Evolutionary conservation across 306 rosid species (phyloP), one percentile per base, ranked within the genome.

Genomic region (Castanea crenata): DNA sequence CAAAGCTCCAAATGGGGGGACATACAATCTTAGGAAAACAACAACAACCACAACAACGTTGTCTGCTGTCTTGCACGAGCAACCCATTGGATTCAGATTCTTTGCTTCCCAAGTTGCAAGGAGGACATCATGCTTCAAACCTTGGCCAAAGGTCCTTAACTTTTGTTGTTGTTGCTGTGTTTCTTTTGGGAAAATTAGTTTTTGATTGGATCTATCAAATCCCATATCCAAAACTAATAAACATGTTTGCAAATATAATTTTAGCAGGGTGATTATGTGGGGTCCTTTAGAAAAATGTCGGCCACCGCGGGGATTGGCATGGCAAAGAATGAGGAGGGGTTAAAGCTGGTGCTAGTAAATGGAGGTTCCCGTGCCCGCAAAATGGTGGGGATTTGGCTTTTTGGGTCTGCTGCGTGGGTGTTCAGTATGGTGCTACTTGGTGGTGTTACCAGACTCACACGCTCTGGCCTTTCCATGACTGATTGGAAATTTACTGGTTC

Each of bases 391-490:
- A 87, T 89, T 74, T 94, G 99, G 99, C 93, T 94, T 73, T 94
- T 94, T 71, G 84, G 93, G 58, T 92, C 97, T 5, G 95, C 99
- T 1, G 91, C 93, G 1, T 94, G 97, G 99, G 99, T 94, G 62
- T 92, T 91, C 79, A 92, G 95, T 83, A 92, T 92, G 97, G 97
- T 94, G 63, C 49, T 94, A 23, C 97, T 94, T 38, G 99, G 99
- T 6, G 97, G 99, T 73, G 75, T 91, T 65, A 94, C 97, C 20
- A 82, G 97, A 75, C 88, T 94, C 54, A 94, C 97, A 4, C 79
- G 97, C 29, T 94, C 99, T 16, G 99, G 99, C 80, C 97, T 93
- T 86, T 93, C 98, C 9, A 93, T 93, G 97, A 91, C 94, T n/a
- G 94, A 93, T 81, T 91, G 98, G 98, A 93, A 93, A 41, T 88